Evolutionary conservation across 257 asterid species (phyloP), one percentile per base, ranked within the genome.

Genomic region (Petrea volubilis): DNA sequence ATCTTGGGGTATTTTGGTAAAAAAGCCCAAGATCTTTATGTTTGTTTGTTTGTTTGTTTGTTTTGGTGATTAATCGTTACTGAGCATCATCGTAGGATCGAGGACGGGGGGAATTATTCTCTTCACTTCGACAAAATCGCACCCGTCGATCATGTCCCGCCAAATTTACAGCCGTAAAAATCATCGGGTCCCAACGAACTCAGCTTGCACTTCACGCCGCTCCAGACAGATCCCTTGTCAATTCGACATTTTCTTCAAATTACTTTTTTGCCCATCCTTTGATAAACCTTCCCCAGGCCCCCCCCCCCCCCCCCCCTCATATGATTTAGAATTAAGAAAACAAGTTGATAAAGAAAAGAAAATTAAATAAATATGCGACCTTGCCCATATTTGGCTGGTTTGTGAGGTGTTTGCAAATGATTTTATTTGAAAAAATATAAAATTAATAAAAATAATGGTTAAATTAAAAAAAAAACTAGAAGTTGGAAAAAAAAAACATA

Each of bases 121-220:
- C 9, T 15, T 3, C 59, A 24, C 29, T 23, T 28, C 36, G 68
- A 17, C 63, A 5, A 6, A n/a, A 74, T 74, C 78, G 1, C 62
- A 55, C 44, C 78, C 78, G 62, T 74, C 50, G 21, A 64, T 8
- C 47, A 33, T 2, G 24, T 33, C 15, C 62, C 40, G 6, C 3
- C 41, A 60, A 20, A 24, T 59, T 23, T 29, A 2, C 28, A 34
- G 60, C 55, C 29, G 1, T 58, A 7, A 40, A 62, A 23, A 25
- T 18, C 13, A 13, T 27, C n/a, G 31, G 74, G 67, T 27, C 57
- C 67, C 60, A 60, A 41, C 7, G 38, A n/a, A 8, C 21, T 63
- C 77, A 52, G 77, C 77, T 73, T 73, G 72, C 29, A 18, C 3
- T 64, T 63, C 40, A 63, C 77, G 66, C 77, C 77, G 52, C n/a